A percentile compares a stretch with the other conserved stretches of the same genome.
Evolutionary conservation across 805 yeast genomes (phyloP).

Genomic region (Pachysolen tannophilus): DNA sequence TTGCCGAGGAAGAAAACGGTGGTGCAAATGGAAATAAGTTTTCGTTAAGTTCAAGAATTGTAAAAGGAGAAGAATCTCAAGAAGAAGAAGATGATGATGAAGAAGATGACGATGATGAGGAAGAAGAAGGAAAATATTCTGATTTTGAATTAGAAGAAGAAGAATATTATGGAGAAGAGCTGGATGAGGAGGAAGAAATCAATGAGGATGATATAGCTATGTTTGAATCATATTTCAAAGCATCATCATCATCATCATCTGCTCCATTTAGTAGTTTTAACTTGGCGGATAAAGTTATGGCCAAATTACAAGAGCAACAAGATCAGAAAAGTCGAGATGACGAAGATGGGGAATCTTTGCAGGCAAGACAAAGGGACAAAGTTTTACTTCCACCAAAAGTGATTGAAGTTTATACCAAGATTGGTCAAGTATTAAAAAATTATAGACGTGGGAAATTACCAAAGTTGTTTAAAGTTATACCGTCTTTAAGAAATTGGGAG

Average conservation of each 20-base stretch:
- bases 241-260: constrained; percentile 10
- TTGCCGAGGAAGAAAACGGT: constrained; percentile 57
- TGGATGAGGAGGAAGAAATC: constrained; percentile 48
- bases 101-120: constrained; percentile 26
- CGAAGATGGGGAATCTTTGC: constrained; percentile 22
- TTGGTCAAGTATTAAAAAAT: constrained; percentile 77
- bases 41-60: constrained; percentile 15
- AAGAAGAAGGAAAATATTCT: constrained; percentile 19
- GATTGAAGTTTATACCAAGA: constrained; percentile 87
- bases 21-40: constrained; percentile 17
- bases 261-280: constrained; percentile 42
- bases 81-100: constrained; percentile 20
- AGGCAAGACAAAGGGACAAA: constrained; percentile 48
- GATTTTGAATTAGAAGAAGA: constrained; percentile 30
- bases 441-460: constrained; percentile 96
- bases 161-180: constrained; percentile 39
- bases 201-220: constrained; percentile 79
- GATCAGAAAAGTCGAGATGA: constrained; percentile 12
- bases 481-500: constrained; percentile 91
- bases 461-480: constrained; percentile 91
- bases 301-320: constrained; percentile 75
- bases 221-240: constrained; percentile 68
- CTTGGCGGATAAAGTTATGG: constrained; percentile 91
- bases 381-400: constrained; percentile 94
- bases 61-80: constrained; percentile 2